Conservation (phyloP, 371 early-diverging fungal genomes). For the Mortierella sp. region DNA sequence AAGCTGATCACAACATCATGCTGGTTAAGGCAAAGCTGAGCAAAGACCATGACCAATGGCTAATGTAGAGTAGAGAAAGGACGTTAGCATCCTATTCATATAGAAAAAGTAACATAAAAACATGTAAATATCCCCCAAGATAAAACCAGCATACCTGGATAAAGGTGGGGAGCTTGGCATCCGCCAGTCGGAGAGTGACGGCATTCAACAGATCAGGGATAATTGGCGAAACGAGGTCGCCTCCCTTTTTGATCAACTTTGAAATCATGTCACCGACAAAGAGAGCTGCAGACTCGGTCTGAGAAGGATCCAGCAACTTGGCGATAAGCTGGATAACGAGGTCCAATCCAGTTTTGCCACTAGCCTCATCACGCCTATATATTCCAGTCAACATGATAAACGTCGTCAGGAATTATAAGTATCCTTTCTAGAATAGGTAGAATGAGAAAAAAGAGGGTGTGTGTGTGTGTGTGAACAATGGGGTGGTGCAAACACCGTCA, state of each 20-base stretch:
- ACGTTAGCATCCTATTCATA: background rate
- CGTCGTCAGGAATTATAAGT: background rate
- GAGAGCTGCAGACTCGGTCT: slow-evolving; percentile 81
- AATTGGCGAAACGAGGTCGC: slow-evolving; percentile 71
- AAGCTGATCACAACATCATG: slow-evolving; percentile 76
- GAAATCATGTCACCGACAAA: slow-evolving; percentile 92
- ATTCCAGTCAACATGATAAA: background rate
- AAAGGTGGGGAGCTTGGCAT: slow-evolving; percentile 79
- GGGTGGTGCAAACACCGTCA: background rate
- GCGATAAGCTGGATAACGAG: slow-evolving; percentile 84
- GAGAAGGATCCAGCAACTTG: slow-evolving; percentile 75
- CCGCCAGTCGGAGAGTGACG: slow-evolving; percentile 73
- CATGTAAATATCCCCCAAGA: background rate
- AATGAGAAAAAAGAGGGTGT: too few relatives aligned
- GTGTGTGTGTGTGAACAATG: background rate
- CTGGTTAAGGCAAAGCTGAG: slow-evolving; percentile 81
- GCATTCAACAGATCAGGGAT: slow-evolving; percentile 84
- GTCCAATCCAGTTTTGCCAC: slow-evolving; percentile 80
- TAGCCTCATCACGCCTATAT: slow-evolving; percentile 62
- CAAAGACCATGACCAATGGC: slow-evolving; percentile 90
- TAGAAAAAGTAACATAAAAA: background rate
- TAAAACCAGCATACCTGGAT: slow-evolving; percentile 64
- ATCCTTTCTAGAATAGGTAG: background rate
- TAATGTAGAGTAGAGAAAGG: slow-evolving; percentile 22
- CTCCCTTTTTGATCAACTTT: slow-evolving; percentile 85